These are phyloP conservation scores for Striga asiatica DNA, from an alignment of 257 asterid species.

Conservation along the genomic window DNA sequence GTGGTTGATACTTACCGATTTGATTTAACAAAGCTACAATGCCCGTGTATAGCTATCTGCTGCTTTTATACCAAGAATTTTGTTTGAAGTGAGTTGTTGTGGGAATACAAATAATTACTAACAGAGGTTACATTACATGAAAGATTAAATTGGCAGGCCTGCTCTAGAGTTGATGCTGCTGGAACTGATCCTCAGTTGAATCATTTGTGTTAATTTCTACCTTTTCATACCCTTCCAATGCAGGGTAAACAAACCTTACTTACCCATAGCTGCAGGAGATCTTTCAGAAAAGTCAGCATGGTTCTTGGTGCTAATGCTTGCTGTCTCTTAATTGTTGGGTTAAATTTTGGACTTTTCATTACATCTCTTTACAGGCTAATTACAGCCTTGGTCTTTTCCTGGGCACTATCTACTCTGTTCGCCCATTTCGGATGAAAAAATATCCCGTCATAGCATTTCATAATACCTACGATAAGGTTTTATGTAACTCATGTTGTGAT, in stretches of 20 bases:
- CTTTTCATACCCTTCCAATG: conserved; percentile 11
- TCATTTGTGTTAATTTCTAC: conserved; percentile 42
- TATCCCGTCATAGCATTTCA: conserved; percentile 76
- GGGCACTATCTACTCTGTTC: conserved; percentile 94
- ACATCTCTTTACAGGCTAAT: conserved; percentile 74
- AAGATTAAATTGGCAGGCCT: conserved; percentile 56
- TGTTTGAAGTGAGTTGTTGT: neutral
- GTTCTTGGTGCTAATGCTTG: conserved; percentile 69
- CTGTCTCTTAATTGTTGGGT: conserved; percentile 63
- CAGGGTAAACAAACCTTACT: conserved; percentile 98
- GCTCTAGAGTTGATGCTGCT: conserved; percentile 72
- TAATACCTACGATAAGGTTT: conserved; percentile 77
- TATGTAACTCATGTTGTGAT: too few relatives aligned
- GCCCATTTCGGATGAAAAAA: conserved; percentile 93
- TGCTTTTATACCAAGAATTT: neutral
- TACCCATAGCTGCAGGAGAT: conserved; percentile 98
- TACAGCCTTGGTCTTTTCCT: conserved; percentile 86
- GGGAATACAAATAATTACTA: conserved; percentile 10
- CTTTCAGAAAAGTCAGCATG: conserved; percentile 85
- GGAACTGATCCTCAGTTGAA: conserved; percentile 50
- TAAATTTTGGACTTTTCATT: conserved; percentile 85
- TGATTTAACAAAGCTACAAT: too few relatives aligned
- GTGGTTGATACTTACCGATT: too few relatives aligned
- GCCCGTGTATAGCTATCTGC: too few relatives aligned
- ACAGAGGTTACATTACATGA: conserved; percentile 28